phyloP scores from a whole-genome alignment of 164 flowering plant genomes.

The Magnolia officinalis region DNA sequence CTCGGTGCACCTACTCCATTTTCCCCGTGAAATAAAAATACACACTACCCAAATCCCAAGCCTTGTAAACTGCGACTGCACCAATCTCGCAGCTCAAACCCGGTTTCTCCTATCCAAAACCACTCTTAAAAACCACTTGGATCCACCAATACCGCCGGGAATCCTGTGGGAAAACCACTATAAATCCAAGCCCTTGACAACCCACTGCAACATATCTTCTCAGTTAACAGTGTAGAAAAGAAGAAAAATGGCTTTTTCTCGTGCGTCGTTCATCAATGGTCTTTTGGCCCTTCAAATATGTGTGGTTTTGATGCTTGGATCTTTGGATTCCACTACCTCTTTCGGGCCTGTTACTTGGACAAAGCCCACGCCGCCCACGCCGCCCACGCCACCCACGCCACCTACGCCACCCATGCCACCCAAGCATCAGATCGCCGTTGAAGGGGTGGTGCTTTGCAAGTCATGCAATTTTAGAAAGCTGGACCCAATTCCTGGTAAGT shows the following conservation, averaged over 20 bases:
- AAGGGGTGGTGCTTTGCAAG: slow-evolving; percentile 11
- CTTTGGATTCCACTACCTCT: not conserved
- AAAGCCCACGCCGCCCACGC: not conserved
- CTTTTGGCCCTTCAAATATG: slow-evolving; percentile 16
- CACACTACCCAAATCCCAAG: not conserved
- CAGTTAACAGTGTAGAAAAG: not conserved
- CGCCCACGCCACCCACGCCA: not conserved
- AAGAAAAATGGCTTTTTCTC: slow-evolving; percentile 7
- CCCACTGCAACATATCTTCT: slow-evolving; percentile 11
- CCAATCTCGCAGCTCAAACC: not conserved
- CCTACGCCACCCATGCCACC: not conserved
- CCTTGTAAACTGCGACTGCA: not conserved
- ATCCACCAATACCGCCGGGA: slow-evolving; percentile 16
- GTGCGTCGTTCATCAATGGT: slow-evolving; percentile 5
- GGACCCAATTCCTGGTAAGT: slow-evolving; percentile 7
- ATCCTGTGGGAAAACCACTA: slow-evolving; percentile 11
- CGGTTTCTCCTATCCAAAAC: not conserved
- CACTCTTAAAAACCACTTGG: not conserved
- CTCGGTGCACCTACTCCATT: no score
- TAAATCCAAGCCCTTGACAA: slow-evolving; percentile 13
- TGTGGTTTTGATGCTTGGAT: slow-evolving; percentile 3
- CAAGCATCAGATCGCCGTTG: not conserved
- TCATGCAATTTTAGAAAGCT: not conserved
- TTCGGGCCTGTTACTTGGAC: not conserved
- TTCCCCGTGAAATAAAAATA: no score